Evolutionary conservation across 139 green algal species (phyloP).

Genomic region (Ettlia oleoabundans): DNA sequence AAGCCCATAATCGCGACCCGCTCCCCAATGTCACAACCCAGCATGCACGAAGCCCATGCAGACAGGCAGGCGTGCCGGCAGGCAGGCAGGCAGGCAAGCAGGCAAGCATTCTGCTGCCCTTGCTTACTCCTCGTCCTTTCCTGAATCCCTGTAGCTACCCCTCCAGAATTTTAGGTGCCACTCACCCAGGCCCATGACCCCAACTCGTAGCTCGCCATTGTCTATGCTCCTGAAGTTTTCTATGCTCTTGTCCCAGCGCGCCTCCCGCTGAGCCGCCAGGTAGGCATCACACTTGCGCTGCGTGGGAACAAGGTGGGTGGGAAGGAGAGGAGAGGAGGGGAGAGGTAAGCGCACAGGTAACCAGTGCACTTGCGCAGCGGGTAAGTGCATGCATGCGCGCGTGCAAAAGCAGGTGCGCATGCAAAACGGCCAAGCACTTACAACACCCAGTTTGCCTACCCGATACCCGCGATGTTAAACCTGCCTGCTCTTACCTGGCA

Average conservation of each 20-base stretch:
- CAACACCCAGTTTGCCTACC: no score
- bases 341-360: background rate
- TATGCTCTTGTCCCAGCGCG: constrained; percentile 44
- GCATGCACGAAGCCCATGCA: no score
- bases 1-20: no score
- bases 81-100: no score
- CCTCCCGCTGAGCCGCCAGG: constrained; percentile 30
- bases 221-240: constrained; percentile 45
- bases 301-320: background rate
- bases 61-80: no score
- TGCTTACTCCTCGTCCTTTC: background rate
- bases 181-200: constrained; percentile 44
- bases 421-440: no score
- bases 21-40: no score
- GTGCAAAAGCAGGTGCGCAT: no score
- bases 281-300: constrained; percentile 43
- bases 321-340: background rate
- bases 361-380: no score
- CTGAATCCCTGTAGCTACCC: background rate
- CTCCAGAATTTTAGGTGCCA: background rate
- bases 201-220: constrained; percentile 40
- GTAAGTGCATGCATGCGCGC: no score
- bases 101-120: background rate
- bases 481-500: constrained; percentile 30
- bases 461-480: no score